Conservation (phyloP, 805 yeast species). For the Saturnispora galanensis region DNA sequence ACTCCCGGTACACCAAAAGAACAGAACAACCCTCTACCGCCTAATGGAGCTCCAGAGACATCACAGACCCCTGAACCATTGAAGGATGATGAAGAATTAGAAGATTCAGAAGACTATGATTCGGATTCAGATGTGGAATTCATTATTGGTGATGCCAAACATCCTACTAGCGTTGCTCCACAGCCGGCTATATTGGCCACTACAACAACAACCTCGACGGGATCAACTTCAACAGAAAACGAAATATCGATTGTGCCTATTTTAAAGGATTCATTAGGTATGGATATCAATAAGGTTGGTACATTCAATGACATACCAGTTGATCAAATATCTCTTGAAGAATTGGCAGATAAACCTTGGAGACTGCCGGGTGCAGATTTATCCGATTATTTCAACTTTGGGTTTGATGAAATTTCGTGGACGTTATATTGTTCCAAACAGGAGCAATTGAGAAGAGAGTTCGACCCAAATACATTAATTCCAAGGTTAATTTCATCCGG, state of each 20-base stretch:
- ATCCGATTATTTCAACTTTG: constrained; percentile 91
- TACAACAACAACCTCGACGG: constrained; percentile 14
- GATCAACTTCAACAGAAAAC: constrained; percentile 11
- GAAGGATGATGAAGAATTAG: constrained; percentile 17
- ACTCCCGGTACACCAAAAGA: not conserved
- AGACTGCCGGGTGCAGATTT: constrained; percentile 93
- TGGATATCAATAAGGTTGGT: constrained; percentile 68
- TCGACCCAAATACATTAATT: constrained; percentile 73
- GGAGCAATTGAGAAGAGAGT: constrained; percentile 69
- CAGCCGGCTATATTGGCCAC: constrained; percentile 8
- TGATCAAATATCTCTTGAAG: constrained; percentile 70
- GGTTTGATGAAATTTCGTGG: constrained; percentile 96
- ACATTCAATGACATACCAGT: constrained; percentile 72
- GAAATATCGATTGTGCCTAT: constrained; percentile 24
- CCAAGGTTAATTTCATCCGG: constrained; percentile 40
- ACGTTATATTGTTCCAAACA: constrained; percentile 83
- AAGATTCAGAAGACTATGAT: constrained; percentile 7
- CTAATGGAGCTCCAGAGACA: not conserved
- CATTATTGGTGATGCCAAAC: constrained; percentile 43
- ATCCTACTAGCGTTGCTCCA: constrained; percentile 12
- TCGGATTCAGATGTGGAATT: constrained; percentile 66
- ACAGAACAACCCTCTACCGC: not conserved
- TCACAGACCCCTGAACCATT: not conserved
- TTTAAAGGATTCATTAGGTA: constrained; percentile 30
- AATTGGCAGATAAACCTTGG: constrained; percentile 94